Conservation (phyloP, 164 flowering plant genomes). For the Chloranthus sessilifolius region DNA sequence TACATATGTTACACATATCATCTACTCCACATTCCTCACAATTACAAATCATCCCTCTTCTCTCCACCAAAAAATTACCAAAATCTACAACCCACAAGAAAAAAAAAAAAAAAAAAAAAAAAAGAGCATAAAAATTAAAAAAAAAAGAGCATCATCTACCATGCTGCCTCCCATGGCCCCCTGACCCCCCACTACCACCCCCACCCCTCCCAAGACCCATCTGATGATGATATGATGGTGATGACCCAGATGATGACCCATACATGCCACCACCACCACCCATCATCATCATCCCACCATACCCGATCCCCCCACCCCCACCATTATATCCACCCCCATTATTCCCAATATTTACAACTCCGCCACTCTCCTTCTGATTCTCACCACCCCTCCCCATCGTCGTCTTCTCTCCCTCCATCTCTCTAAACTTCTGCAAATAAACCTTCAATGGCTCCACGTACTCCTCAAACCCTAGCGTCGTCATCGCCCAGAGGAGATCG, state of each 20-base stretch:
- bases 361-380: constrained; percentile 10
- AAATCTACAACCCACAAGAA: too few species aligned
- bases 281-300: constrained; percentile 31
- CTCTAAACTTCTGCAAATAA: constrained; percentile 45
- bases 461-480: constrained; percentile 58
- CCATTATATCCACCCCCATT: constrained; percentile 8
- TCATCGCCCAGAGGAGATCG: constrained; percentile 62
- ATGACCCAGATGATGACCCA: constrained; percentile 18
- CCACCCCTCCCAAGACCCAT: too few species aligned
- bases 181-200: too few species aligned
- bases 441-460: constrained; percentile 54
- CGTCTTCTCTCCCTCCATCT: constrained; percentile 46
- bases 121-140: too few species aligned
- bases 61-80: too few species aligned
- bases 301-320: constrained; percentile 10
- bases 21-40: too few species aligned
- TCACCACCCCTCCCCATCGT: constrained; percentile 20
- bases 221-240: background rate
- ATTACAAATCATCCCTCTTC: too few species aligned
- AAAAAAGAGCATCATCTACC: too few species aligned
- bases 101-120: too few species aligned
- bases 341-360: constrained; percentile 8
- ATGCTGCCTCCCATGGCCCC: too few species aligned
- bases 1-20: too few species aligned
- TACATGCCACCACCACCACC: constrained; percentile 31